Percentiles rank a stretch among this genome's conserved stretches.
Conservation (phyloP, 208 protist species). For the Acanthamoeba pearcei region DNA sequence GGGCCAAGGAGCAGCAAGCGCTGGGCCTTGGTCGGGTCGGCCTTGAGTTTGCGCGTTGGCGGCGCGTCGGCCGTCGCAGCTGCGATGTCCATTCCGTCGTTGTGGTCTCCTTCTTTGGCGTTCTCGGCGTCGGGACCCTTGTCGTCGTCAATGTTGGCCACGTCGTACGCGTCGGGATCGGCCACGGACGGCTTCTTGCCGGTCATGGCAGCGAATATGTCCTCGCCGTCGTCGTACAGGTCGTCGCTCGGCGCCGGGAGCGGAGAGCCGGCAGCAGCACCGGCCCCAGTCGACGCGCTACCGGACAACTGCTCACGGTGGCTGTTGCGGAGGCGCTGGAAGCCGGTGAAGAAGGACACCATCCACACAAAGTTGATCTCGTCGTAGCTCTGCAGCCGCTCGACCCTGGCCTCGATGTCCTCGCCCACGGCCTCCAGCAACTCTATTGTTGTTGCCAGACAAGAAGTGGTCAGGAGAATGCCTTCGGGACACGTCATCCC, state of each 20-base stretch:
- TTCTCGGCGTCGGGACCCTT: not conserved
- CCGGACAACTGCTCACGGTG: not conserved
- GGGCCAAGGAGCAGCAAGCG: slow-evolving; percentile 9
- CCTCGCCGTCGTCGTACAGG: not conserved
- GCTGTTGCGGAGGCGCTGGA: slow-evolving; percentile 40
- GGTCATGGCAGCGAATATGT: not conserved
- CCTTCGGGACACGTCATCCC: not conserved
- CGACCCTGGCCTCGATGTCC: not conserved
- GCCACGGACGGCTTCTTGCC: not conserved
- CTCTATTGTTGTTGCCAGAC: not conserved
- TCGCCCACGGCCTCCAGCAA: slow-evolving; percentile 42
- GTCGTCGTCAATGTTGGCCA: not conserved
- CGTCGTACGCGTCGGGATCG: not conserved
- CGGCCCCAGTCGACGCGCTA: not conserved
- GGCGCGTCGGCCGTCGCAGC: not conserved
- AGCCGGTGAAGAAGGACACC: slow-evolving; percentile 64
- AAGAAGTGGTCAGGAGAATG: not conserved
- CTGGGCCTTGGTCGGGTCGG: slow-evolving; percentile 27
- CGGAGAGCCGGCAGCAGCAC: not conserved
- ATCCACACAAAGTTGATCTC: slow-evolving; percentile 55
- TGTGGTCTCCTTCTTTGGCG: too few species aligned
- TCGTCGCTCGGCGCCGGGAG: not conserved
- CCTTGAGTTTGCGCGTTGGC: not conserved
- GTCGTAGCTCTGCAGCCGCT: slow-evolving; percentile 16
- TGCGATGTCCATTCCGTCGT: not conserved